Evolutionary conservation across 805 yeast species (phyloP).

Genomic region (Millerago galiae): DNA sequence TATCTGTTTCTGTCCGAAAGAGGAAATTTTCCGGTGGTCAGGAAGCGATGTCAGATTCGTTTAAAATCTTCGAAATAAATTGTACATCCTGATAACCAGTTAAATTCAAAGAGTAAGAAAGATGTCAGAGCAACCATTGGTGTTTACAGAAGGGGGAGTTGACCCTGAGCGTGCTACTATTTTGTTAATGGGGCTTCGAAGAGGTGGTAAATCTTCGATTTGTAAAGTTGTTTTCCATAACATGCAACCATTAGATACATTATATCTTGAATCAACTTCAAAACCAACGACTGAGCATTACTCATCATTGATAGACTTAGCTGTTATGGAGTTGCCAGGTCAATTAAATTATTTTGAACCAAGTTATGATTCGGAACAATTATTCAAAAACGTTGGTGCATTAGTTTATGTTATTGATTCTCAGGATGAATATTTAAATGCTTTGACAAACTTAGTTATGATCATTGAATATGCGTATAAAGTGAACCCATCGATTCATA

Average conservation of each 20-base stretch:
- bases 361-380: conserved; percentile 65
- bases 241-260: conserved; percentile 91
- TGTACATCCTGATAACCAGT: neutral
- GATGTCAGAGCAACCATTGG: conserved; percentile 5
- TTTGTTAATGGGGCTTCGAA: conserved; percentile 78
- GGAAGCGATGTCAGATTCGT: neutral
- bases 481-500: conserved; percentile 76
- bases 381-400: conserved; percentile 81
- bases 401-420: conserved; percentile 91
- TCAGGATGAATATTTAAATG: conserved; percentile 91
- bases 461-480: conserved; percentile 83
- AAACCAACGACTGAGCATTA: conserved; percentile 84
- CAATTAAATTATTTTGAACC: conserved; percentile 88
- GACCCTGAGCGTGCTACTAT: conserved; percentile 69
- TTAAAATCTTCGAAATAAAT: too few relatives aligned
- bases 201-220: conserved; percentile 89
- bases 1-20: neutral
- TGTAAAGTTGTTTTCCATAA: conserved; percentile 94
- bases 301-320: conserved; percentile 74
- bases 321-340: conserved; percentile 93
- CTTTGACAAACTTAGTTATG: conserved; percentile 80
- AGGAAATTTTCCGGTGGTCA: neutral
- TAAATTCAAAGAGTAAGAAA: neutral
- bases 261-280: conserved; percentile 84
- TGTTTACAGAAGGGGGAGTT: conserved; percentile 24